Evolutionary conservation across 2,329 filamentous ascomycete genomes (phyloP), one percentile per base, ranked within the genome.

Genomic region (Ophiocordyceps unilateralis): DNA sequence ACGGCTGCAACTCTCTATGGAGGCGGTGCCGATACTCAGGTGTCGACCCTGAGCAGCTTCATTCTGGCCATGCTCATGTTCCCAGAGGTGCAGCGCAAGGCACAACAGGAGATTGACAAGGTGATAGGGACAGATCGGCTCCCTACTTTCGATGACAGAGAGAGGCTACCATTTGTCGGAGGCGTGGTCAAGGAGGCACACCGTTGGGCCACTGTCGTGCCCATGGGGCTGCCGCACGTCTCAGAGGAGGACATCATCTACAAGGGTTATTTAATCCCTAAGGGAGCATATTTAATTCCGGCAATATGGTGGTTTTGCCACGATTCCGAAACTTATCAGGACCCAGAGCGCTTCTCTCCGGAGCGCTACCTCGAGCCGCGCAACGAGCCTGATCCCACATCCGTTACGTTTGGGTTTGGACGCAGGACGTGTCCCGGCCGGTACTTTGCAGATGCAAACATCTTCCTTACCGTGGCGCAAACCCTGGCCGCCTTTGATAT

Each of bases 291-390:
- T 6, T 24, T 59, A 5, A 43, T 60, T 4, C 47, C 46, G 3
- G 48, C 51, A 0, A 44, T 53, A 4, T 59, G 54, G 52, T 55
- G 50, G 21, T 48, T 61, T 15, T 70, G 78, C 20, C 81, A 84
- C 56, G 81, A 86, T 51, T 72, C 76, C 2, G 74, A 78, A 32
- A 75, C 74, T 2, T 84, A 86, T 54, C 65, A 72, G 0, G 42
- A 59, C 10, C 61, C 60, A 0, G 46, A 45, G 2, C 10, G 23
- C 3, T 65, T 64, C 19, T 48, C 59, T 17, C 61, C 60, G 0
- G 55, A 57, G 2, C 51, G 61, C 0, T 63, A 51, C 46, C 46
- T 62, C 4, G 39, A 39, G 28, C 51, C 51, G 2, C 44, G 50
- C 6, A 51, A 53, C 0, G 55, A 57, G 14, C 58, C 54, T 0